phyloP scores from a whole-genome alignment of 2,329 filamentous ascomycete species.

The Colletotrichum tropicicola region DNA sequence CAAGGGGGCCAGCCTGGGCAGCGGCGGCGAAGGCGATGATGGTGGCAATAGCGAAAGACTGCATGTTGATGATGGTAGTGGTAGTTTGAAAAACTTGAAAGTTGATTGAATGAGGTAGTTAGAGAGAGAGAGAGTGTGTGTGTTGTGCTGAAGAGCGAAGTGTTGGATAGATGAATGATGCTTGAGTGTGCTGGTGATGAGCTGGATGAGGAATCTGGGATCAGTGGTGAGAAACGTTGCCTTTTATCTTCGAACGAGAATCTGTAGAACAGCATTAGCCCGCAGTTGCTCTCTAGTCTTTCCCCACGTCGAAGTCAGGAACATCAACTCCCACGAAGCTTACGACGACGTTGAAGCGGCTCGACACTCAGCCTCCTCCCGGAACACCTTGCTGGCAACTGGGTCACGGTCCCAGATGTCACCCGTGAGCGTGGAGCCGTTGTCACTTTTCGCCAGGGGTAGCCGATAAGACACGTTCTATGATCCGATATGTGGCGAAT shows the following conservation, averaged over 20 bases:
- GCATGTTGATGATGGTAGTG: slow-evolving; percentile 1
- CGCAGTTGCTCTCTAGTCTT: neutral
- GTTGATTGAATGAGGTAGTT: neutral
- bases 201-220: neutral
- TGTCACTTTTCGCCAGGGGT: neutral
- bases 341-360: neutral
- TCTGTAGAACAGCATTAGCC: too few species aligned
- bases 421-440: neutral
- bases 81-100: neutral
- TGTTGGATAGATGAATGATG: neutral
- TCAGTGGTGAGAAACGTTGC: neutral
- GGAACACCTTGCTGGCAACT: neutral
- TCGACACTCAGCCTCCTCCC: neutral
- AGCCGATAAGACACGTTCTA: too few species aligned
- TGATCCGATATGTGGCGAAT: too few species aligned
- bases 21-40: slow-evolving; percentile 13
- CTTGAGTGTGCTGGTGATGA: slow-evolving; percentile 5
- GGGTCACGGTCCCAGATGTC: neutral
- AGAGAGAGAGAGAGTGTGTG: neutral
- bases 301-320: too few species aligned
- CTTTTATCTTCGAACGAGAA: neutral
- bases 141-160: neutral
- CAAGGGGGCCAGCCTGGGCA: slow-evolving; percentile 10
- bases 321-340: neutral
- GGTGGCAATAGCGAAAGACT: slow-evolving; percentile 5